Conservation (phyloP, 768 basidiomycete species). For the Macrolepiota albuminosa region DNA sequence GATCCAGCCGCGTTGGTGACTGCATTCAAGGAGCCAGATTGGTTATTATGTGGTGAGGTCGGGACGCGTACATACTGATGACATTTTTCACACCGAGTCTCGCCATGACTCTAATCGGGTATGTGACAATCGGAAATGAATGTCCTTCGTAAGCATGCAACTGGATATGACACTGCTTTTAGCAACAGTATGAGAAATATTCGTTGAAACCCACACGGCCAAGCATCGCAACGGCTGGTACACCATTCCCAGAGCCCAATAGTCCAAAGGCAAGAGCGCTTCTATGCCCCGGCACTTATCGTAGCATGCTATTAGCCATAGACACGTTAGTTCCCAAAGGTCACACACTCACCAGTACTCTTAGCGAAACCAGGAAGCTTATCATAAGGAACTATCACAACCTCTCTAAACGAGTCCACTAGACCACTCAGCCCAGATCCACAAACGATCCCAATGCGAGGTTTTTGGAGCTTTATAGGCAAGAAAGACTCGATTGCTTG, state of each 20-base stretch:
- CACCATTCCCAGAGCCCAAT: conserved; percentile 55
- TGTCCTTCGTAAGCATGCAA: conserved; percentile 89
- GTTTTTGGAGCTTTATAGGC: conserved; percentile 35
- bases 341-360: conserved; percentile 62
- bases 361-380: conserved; percentile 67
- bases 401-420: conserved; percentile 52
- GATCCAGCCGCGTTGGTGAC: conserved; percentile 90
- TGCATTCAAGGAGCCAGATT: conserved; percentile 20
- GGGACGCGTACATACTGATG: conserved; percentile 50
- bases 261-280: conserved; percentile 78
- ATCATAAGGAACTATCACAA: conserved; percentile 59
- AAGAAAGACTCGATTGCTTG: conserved; percentile 27
- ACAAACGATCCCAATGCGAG: conserved; percentile 79
- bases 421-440: conserved; percentile 83
- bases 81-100: conserved; percentile 68
- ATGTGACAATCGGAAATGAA: conserved; percentile 59
- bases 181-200: too few relatives aligned
- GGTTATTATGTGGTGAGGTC: neutral
- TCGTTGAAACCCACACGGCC: conserved; percentile 56
- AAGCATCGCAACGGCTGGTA: conserved; percentile 87
- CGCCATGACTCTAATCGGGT: conserved; percentile 78
- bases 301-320: neutral
- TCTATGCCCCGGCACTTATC: conserved; percentile 73
- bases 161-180: conserved; percentile 27
- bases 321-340: neutral